Percentiles rank a stretch among this genome's conserved stretches.
Conservation (phyloP, 202 grass and related monocot genomes). For the Alloteropsis angusta region DNA sequence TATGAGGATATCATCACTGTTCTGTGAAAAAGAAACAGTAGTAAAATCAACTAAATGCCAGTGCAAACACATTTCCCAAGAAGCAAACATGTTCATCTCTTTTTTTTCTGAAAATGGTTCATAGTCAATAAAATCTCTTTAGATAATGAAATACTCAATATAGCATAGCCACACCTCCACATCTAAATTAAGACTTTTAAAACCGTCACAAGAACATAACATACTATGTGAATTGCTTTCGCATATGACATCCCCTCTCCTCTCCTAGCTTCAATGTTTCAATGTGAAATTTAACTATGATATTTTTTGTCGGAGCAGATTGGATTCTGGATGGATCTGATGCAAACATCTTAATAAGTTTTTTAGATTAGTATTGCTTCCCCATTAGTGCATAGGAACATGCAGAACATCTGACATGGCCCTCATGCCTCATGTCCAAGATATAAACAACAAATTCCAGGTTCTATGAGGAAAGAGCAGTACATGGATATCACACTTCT, state of each 20-base stretch:
- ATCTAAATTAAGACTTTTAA: not conserved
- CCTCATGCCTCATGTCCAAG: no score
- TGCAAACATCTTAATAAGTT: not conserved
- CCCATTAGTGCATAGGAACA: not conserved
- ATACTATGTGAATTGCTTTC: not conserved
- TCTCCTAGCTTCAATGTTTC: no score
- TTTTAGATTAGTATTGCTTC: not conserved
- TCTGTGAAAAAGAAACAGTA: conserved; percentile 18
- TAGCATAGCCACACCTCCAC: not conserved
- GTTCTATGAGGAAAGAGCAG: not conserved
- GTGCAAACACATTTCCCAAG: conserved; percentile 1
- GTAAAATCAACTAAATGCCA: conserved; percentile 8
- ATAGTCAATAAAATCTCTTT: not conserved
- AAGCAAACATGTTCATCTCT: conserved; percentile 1
- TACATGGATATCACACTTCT: not conserved
- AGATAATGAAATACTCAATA: not conserved
- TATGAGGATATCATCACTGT: conserved; percentile 42
- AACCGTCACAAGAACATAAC: not conserved
- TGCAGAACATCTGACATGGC: not conserved
- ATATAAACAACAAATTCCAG: no score
- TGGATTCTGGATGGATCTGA: not conserved
- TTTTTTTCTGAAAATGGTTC: not conserved
- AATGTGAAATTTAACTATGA: no score
- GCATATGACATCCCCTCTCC: no score
- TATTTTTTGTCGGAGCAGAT: no score